A percentile compares a stretch with the other conserved stretches of the same genome.
These are phyloP conservation scores for Parmelia sp. DNA, from an alignment of 495 filamentous ascomycete species.

Conservation along the genomic window DNA sequence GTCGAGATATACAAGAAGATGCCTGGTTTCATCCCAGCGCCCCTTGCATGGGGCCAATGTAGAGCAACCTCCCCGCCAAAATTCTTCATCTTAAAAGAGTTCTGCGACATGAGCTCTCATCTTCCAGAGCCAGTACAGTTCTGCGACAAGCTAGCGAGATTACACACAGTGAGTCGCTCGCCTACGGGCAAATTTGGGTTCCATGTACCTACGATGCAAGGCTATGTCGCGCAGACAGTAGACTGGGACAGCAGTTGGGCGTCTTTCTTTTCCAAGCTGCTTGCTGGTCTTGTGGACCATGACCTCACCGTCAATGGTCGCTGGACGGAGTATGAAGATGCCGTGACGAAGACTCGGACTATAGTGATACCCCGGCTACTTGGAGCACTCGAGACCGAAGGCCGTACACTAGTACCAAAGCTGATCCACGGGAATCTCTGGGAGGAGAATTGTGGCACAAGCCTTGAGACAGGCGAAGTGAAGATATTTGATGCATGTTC, in stretches of 20 bases:
- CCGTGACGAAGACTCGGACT: no score
- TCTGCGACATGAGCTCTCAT: conserved; percentile 35
- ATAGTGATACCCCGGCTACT: no score
- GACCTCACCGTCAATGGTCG: no score
- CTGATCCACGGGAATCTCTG: no score
- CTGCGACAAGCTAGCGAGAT: conserved; percentile 32
- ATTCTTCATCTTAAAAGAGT: conserved; percentile 43
- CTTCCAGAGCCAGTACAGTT: conserved; percentile 45
- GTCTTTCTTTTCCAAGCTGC: no score
- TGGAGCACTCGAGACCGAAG: no score
- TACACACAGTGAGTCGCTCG: conserved; percentile 38
- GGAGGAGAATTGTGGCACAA: no score
- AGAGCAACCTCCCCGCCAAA: conserved; percentile 21
- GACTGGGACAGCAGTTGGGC: conserved; percentile 18
- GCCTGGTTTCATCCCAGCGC: conserved; percentile 40
- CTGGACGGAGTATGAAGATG: no score
- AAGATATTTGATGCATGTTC: no score
- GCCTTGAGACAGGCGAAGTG: no score
- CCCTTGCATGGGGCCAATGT: conserved; percentile 42
- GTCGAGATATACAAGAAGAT: conserved; percentile 36
- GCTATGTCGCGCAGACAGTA: conserved; percentile 29
- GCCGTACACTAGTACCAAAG: no score
- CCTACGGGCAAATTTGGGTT: conserved; percentile 52
- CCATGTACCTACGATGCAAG: conserved; percentile 21
- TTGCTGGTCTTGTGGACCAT: no score